Evolutionary conservation across 228 moss, liverwort and hornwort genomes (phyloP).

Genomic region (Sphagnum fallax): DNA sequence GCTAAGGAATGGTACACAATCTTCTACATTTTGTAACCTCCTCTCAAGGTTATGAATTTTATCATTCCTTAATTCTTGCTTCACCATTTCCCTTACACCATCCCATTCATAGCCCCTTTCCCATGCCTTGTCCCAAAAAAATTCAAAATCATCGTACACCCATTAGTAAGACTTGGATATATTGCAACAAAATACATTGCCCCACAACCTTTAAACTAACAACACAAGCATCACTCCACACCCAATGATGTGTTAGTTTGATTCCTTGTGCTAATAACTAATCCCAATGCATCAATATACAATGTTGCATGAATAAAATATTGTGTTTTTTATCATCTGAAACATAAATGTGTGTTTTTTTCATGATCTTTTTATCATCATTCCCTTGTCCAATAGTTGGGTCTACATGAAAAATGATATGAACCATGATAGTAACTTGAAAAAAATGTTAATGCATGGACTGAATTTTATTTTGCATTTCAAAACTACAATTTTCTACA

Average conservation of each 20-base stretch:
- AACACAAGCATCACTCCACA: slow-evolving; percentile 3
- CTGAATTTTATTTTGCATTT: background rate
- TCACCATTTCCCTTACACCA: background rate
- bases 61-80: background rate
- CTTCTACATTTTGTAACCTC: background rate
- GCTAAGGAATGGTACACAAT: too few species aligned
- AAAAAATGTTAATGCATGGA: background rate
- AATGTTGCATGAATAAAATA: background rate
- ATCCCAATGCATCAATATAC: background rate
- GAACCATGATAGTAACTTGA: too few species aligned
- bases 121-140: slow-evolving; percentile 4
- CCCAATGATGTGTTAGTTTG: background rate
- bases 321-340: background rate
- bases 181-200: background rate
- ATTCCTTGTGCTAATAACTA: background rate
- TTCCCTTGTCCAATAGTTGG: too few species aligned
- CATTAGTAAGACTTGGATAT: background rate
- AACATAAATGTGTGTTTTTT: background rate
- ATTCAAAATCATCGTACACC: slow-evolving; percentile 1
- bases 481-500: background rate
- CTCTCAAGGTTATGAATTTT: background rate
- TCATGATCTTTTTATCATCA: too few species aligned
- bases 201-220: background rate
- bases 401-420: too few species aligned
- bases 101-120: background rate